These are phyloP conservation scores for Chamaenerion angustifolium DNA, from an alignment of 345 rosid species.

Conservation along the genomic window DNA sequence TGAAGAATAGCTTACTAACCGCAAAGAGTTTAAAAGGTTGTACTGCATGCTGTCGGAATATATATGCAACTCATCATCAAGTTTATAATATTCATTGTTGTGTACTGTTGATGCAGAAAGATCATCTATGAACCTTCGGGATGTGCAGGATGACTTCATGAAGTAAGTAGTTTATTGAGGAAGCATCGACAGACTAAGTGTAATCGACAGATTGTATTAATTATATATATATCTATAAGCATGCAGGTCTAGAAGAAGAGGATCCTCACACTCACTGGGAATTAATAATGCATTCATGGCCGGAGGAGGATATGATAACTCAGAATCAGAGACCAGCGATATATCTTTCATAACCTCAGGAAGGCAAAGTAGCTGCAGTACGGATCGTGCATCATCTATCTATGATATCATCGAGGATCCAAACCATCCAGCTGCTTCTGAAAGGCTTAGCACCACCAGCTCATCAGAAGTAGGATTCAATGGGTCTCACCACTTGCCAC, in stretches of 20 bases:
- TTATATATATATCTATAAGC: too few relatives aligned
- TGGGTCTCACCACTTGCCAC: background rate
- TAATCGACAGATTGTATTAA: background rate
- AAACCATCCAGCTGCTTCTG: background rate
- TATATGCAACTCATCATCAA: background rate
- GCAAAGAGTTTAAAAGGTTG: conserved; percentile 1
- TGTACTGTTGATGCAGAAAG: conserved; percentile 2
- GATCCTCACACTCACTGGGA: background rate
- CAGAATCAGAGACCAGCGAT: conserved; percentile 2
- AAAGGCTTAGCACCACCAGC: background rate
- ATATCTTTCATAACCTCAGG: conserved; percentile 4
- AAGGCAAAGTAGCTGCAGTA: background rate
- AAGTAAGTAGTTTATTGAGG: background rate
- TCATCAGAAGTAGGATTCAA: background rate
- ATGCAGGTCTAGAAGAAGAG: background rate
- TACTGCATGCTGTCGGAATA: background rate
- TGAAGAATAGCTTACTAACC: background rate
- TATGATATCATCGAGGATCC: conserved; percentile 2
- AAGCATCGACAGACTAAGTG: too few relatives aligned
- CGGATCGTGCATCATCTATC: background rate
- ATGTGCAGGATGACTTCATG: background rate
- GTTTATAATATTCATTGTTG: too few relatives aligned
- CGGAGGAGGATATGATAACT: background rate
- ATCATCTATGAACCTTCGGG: background rate
- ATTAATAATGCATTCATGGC: too few relatives aligned